Evolutionary conservation across 257 asterid genomes (phyloP).

Genomic region (Schizonepeta tenuifolia): DNA sequence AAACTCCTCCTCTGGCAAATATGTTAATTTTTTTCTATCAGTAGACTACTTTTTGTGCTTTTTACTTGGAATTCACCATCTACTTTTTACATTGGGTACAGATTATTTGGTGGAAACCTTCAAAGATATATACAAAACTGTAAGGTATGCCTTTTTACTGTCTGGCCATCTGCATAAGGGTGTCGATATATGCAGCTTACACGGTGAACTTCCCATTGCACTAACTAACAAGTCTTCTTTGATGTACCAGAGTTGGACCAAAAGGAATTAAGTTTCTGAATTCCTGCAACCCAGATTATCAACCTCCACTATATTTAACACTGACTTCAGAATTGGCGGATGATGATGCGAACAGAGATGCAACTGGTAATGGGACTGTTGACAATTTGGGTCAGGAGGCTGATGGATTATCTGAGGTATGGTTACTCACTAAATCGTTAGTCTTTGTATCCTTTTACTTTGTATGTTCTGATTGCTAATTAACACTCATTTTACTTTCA

Average conservation of each 20-base stretch:
- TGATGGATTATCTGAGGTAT: conserved; percentile 67
- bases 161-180: conserved; percentile 4
- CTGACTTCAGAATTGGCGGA: conserved; percentile 62
- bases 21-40: conserved; percentile 16
- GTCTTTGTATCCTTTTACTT: conserved; percentile 16
- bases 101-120: conserved; percentile 78
- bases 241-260: conserved; percentile 72
- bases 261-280: conserved; percentile 73
- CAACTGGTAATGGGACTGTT: conserved; percentile 42
- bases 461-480: conserved; percentile 1
- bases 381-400: conserved; percentile 47
- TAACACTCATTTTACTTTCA: background rate
- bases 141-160: conserved; percentile 52
- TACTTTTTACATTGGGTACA: conserved; percentile 47
- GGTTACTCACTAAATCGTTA: conserved; percentile 18
- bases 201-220: conserved; percentile 9
- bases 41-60: conserved; percentile 21
- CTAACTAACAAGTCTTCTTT: conserved; percentile 34
- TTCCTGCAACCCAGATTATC: conserved; percentile 90
- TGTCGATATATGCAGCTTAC: conserved; percentile 25
- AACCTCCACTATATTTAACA: conserved; percentile 76
- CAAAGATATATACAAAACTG: conserved; percentile 66
- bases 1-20: background rate
- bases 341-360: conserved; percentile 50
- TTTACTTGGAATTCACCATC: conserved; percentile 28